These are phyloP conservation scores for Senna tora DNA, from an alignment of 306 rosid species.

Conservation along the genomic window DNA sequence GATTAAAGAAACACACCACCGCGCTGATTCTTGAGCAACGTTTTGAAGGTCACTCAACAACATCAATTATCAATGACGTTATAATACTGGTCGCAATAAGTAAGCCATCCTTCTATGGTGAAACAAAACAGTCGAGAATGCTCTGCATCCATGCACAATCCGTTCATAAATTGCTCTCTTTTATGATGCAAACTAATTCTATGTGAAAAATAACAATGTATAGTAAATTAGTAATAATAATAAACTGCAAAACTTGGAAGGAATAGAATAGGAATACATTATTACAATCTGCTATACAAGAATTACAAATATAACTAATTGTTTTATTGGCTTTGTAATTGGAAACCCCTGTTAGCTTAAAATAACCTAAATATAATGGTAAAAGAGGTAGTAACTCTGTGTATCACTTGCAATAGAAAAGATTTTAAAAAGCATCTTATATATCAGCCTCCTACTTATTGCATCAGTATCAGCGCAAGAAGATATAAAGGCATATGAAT, in stretches of 20 bases:
- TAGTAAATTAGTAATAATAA: neutral
- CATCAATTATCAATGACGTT: neutral
- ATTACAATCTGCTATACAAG: neutral
- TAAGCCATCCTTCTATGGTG: neutral
- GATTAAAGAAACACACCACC: too few species aligned
- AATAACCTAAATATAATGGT: conserved; percentile 34
- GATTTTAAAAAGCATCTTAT: conserved; percentile 12
- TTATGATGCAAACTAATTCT: neutral
- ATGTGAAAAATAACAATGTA: too few species aligned
- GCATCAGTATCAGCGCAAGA: too few species aligned
- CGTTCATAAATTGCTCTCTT: neutral
- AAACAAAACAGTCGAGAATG: neutral
- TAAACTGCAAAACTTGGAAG: neutral
- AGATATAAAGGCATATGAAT: too few species aligned
- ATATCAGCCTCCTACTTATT: conserved; percentile 35
- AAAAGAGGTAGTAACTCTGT: conserved; percentile 28
- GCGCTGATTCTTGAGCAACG: too few species aligned
- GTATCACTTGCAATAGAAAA: conserved; percentile 7
- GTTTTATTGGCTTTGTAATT: conserved; percentile 6
- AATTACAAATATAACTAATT: neutral
- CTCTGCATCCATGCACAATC: too few species aligned
- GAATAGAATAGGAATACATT: neutral
- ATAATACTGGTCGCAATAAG: neutral
- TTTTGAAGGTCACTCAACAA: neutral
- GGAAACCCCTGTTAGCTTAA: conserved; percentile 30